A percentile compares a stretch with the other conserved stretches of the same genome.
Conservation (phyloP, 1,284 basidiomycete species). For the Trametes pubescens region DNA sequence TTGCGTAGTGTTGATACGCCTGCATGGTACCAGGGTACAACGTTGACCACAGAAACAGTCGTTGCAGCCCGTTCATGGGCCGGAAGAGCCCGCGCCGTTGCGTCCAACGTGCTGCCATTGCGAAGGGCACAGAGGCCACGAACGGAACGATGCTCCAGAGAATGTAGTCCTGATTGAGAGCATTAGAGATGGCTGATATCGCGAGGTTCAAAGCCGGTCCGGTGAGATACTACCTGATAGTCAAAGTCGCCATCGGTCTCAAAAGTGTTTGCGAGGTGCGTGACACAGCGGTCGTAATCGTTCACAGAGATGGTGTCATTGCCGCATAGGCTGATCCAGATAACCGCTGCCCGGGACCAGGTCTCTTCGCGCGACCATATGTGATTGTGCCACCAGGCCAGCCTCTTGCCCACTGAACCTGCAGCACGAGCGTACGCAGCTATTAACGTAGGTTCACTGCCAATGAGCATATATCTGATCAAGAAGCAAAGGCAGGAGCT, state of each 20-base stretch:
- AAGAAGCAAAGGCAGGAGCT: no score
- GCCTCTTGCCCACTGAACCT: neutral
- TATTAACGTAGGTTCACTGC: no score
- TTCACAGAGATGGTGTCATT: neutral
- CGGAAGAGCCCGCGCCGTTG: neutral
- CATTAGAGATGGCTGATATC: no score
- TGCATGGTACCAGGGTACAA: slow-evolving; percentile 1
- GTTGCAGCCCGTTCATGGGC: slow-evolving; percentile 9
- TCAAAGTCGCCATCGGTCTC: neutral
- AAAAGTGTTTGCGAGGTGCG: slow-evolving; percentile 3
- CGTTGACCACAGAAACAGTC: neutral
- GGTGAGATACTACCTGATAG: neutral
- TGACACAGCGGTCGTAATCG: slow-evolving; percentile 1
- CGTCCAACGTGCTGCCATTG: slow-evolving; percentile 8
- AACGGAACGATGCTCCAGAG: neutral
- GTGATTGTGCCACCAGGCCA: slow-evolving; percentile 12
- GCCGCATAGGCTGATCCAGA: neutral
- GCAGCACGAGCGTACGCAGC: neutral
- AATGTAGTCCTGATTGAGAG: neutral
- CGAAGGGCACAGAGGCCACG: neutral
- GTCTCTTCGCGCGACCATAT: slow-evolving; percentile 4
- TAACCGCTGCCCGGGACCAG: neutral
- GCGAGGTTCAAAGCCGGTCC: neutral
- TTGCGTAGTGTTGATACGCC: slow-evolving; percentile 1
- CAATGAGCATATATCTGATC: neutral